Base-by-base conservation (phyloP, 371 early-diverging fungal genomes). In the Mucor saturninus region DNA sequence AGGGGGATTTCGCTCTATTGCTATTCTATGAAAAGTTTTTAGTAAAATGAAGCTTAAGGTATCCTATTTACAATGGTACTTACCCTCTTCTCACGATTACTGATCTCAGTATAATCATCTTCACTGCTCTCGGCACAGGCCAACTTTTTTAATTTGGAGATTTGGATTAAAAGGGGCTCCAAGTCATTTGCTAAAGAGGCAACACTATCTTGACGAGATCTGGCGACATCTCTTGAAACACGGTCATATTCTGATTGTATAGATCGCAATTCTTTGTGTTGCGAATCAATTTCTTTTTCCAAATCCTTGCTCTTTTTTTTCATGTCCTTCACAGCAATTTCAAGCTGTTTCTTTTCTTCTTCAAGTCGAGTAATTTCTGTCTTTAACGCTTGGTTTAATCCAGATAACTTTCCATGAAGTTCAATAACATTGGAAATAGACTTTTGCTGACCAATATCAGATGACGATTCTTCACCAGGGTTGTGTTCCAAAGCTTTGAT, bases 121-220 rank as follows among this genome's bases (percentile, higher is more conserved):
- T 54, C 28, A 49, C 40, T 3, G n/a, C 32, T 40, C 32, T 58
- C 46, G 10, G 29, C 52, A 35, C 28, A n/a, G 9, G 62, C 61
- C 54, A 54, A 28, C 49, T 68, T 76, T 42, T 69, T 70, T 5
- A 79, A 37, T 35, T 65, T 63, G 14, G 64, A 31, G 13, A 79
- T 72, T 40, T 79, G 80, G 2, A 61, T 48, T 14, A 79, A 60
- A 7, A 79, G 60, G 5, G 80, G 76, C 8, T 76, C 78, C 30
- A 80, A 37, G 5, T 80, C 78, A 26, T 69, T 62, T 1, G 78
- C 55, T n/a, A 80, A 14, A 26, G 61, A 52, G 6, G 39, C 39
- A 8, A 59, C 35, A 15, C 42, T 57, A 7, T 74, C 74, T 15
- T 67, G 59, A 15, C 73, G 50, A 29, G 61, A 56, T 15, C 56